Conservation (phyloP, 2,329 filamentous ascomycete genomes). For the Alternaria metachromatica region DNA sequence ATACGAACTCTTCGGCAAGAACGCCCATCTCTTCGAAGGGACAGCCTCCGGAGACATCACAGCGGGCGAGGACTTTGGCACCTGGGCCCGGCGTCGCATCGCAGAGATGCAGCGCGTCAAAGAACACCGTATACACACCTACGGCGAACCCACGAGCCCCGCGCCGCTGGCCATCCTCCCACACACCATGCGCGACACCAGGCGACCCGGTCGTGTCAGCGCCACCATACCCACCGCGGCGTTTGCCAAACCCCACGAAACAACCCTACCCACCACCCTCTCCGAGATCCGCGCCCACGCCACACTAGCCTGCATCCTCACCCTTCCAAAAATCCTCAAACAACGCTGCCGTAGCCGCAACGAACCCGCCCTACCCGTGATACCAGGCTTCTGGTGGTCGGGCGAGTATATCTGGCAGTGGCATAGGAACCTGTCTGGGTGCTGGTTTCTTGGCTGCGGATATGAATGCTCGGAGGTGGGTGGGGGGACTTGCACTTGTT, state of each 20-base stretch:
- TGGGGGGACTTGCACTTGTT: background rate
- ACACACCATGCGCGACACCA: background rate
- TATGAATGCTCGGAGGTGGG: background rate
- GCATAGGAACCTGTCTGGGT: slow-evolving; percentile 18
- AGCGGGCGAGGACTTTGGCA: slow-evolving; percentile 9
- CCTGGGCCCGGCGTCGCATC: slow-evolving; percentile 13
- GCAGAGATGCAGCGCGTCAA: slow-evolving; percentile 16
- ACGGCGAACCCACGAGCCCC: background rate
- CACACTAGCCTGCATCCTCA: background rate
- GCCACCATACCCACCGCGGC: background rate
- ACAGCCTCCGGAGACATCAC: background rate
- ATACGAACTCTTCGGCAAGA: slow-evolving; percentile 1
- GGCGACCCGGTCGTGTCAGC: background rate
- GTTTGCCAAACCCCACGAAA: background rate
- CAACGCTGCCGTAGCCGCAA: background rate
- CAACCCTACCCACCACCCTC: slow-evolving; percentile 5
- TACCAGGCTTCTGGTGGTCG: slow-evolving; percentile 11
- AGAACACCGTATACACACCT: slow-evolving; percentile 5
- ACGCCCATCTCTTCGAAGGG: background rate
- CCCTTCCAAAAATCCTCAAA: background rate
- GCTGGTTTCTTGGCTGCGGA: slow-evolving; percentile 7
- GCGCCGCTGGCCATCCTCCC: background rate
- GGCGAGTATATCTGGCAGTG: slow-evolving; percentile 15
- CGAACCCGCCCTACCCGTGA: background rate
- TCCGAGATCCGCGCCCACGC: slow-evolving; percentile 8